Percentiles rank a stretch among this genome's conserved stretches.
Evolutionary conservation across 1,284 basidiomycete genomes (phyloP).

Genomic region (Pholiota adiposa): DNA sequence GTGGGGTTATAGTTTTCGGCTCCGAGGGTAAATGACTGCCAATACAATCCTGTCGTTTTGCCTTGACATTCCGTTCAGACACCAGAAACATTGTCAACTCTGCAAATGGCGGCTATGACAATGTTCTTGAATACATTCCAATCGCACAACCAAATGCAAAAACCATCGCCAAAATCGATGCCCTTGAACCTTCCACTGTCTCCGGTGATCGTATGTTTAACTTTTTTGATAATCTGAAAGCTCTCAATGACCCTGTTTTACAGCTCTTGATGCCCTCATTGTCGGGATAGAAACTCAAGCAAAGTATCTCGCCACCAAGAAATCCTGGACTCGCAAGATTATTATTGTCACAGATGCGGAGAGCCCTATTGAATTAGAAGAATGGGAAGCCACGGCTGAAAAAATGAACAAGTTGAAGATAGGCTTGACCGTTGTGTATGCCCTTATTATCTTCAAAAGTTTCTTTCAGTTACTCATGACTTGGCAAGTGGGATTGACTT

Average conservation of each 20-base stretch:
- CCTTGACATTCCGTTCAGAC: constrained; percentile 38
- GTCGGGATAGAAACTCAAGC: constrained; percentile 84
- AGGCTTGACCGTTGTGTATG: constrained; percentile 68
- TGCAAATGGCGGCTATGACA: constrained; percentile 70
- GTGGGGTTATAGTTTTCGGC: constrained; percentile 86
- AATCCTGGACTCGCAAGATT: constrained; percentile 82
- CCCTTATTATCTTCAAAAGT: constrained; percentile 20
- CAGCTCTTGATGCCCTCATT: constrained; percentile 87
- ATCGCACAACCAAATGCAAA: constrained; percentile 78
- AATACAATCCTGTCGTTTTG: neutral
- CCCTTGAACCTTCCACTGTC: constrained; percentile 62
- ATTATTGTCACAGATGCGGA: constrained; percentile 83
- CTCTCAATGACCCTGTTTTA: neutral
- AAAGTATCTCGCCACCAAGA: constrained; percentile 61
- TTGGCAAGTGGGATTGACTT: constrained; percentile 81
- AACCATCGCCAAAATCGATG: constrained; percentile 77
- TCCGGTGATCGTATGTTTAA: constrained; percentile 68
- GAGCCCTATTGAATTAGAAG: constrained; percentile 69
- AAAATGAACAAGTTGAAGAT: constrained; percentile 71
- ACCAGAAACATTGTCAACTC: constrained; percentile 78
- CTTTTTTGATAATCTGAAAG: constrained; percentile 4
- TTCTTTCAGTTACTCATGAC: constrained; percentile 12
- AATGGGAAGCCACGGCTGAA: constrained; percentile 72
- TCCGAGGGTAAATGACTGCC: constrained; percentile 59
- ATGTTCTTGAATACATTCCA: constrained; percentile 79